Percentiles rank a stretch among this genome's conserved stretches.
Conservation (phyloP, 495 filamentous ascomycete genomes). For the Penicillium desertorum region DNA sequence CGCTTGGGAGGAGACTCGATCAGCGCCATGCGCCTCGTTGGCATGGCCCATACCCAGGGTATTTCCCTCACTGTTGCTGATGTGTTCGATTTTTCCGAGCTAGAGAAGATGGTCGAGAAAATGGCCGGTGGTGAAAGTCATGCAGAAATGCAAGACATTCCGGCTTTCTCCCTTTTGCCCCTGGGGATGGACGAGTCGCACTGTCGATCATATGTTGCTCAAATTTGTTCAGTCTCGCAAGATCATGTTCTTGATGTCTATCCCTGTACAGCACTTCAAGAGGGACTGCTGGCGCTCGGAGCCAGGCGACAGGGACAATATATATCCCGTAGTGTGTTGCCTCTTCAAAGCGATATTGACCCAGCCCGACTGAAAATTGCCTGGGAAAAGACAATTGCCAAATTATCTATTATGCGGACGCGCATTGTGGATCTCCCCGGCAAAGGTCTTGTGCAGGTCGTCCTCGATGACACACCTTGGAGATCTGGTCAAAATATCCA, state of each 20-base stretch:
- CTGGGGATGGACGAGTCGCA: not conserved
- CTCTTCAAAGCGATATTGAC: not conserved
- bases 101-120: not conserved
- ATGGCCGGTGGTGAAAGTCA: not conserved
- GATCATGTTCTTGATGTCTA: not conserved
- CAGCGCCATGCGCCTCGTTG: not conserved
- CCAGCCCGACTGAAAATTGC: not conserved
- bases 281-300: not conserved
- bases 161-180: not conserved
- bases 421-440: conserved; percentile 1
- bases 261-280: not conserved
- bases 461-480: not conserved
- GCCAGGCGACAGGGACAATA: not conserved
- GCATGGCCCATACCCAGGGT: not conserved
- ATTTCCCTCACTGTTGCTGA: not conserved
- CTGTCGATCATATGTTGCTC: not conserved
- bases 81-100: not conserved
- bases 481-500: not conserved
- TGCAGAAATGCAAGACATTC: not conserved
- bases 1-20: not conserved
- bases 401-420: not conserved
- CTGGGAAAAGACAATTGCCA: not conserved
- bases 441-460: not conserved
- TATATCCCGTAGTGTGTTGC: not conserved
- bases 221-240: not conserved